A percentile compares a stretch with the other conserved stretches of the same genome.
phyloP scores from a whole-genome alignment of 768 basidiomycete genomes.

The Macrolepiota dolichaula region DNA sequence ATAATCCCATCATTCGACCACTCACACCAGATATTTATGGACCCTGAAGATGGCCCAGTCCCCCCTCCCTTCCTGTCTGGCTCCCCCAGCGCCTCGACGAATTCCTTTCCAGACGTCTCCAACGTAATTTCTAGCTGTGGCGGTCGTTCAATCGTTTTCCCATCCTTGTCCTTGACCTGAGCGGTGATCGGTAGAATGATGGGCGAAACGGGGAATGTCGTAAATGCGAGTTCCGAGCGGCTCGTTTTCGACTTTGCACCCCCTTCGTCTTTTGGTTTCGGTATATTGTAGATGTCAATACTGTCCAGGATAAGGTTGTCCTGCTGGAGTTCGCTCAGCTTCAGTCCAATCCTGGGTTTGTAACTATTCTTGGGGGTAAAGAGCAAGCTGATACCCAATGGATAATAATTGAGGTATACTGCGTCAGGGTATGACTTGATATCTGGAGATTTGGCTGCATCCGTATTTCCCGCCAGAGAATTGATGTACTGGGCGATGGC shows the following conservation, averaged over 20 bases:
- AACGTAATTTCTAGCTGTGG: slow-evolving; percentile 37
- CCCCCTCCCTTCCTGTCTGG: slow-evolving; percentile 92
- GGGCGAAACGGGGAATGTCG: slow-evolving; percentile 54
- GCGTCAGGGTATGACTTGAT: slow-evolving; percentile 79
- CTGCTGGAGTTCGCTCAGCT: slow-evolving; percentile 33
- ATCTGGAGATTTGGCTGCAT: slow-evolving; percentile 40
- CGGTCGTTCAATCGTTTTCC: slow-evolving; percentile 32
- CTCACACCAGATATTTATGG: slow-evolving; percentile 92
- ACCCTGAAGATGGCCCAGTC: slow-evolving; percentile 75
- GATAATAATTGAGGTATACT: slow-evolving; percentile 83
- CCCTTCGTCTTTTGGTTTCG: slow-evolving; percentile 23
- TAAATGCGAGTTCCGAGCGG: slow-evolving; percentile 51
- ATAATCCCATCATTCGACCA: slow-evolving; percentile 81
- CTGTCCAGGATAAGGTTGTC: slow-evolving; percentile 58
- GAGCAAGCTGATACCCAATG: slow-evolving; percentile 78
- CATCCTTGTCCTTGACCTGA: slow-evolving; percentile 32
- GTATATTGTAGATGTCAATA: slow-evolving; percentile 80
- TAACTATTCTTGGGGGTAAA: slow-evolving; percentile 68
- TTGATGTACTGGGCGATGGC: slow-evolving; percentile 40
- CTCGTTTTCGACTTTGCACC: slow-evolving; percentile 31
- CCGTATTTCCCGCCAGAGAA: slow-evolving; percentile 26
- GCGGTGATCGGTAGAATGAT: slow-evolving; percentile 40
- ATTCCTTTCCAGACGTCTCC: slow-evolving; percentile 69
- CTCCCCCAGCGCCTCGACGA: slow-evolving; percentile 76
- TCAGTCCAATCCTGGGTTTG: slow-evolving; percentile 46